Evolutionary conservation across 2,329 filamentous ascomycete species (phyloP).

Genomic region (Furcasterigmium sp.): DNA sequence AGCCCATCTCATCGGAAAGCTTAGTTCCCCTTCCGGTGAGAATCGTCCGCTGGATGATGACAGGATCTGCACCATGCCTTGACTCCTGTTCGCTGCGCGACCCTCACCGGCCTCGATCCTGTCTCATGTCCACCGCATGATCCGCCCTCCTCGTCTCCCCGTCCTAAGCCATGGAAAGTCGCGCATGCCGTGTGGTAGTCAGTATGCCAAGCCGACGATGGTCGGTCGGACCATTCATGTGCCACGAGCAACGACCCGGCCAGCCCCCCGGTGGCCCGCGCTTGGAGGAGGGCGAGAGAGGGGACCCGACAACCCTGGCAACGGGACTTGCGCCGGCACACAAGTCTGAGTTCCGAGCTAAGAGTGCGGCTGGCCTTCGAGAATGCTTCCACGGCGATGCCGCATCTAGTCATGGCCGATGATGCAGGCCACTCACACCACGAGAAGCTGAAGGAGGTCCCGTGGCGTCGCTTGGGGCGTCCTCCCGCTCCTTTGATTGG

Average conservation of each 20-base stretch:
- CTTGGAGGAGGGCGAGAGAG: too few relatives aligned
- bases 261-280: too few relatives aligned
- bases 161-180: neutral
- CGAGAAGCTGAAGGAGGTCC: neutral
- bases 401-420: too few relatives aligned
- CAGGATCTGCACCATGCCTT: too few relatives aligned
- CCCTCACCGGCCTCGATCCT: too few relatives aligned
- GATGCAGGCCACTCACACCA: neutral
- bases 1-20: too few relatives aligned
- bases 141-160: neutral
- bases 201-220: neutral
- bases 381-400: neutral
- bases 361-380: neutral
- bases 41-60: too few relatives aligned
- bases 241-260: neutral
- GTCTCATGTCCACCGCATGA: slow-evolving; percentile 1
- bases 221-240: neutral
- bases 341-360: neutral
- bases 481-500: neutral
- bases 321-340: neutral
- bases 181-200: neutral
- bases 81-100: too few relatives aligned
- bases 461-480: neutral
- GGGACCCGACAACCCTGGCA: neutral
- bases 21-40: too few relatives aligned